These are phyloP conservation scores for Pyrenochaeta sp. DNA, from an alignment of 2,329 filamentous ascomycete species.

Conservation along the genomic window DNA sequence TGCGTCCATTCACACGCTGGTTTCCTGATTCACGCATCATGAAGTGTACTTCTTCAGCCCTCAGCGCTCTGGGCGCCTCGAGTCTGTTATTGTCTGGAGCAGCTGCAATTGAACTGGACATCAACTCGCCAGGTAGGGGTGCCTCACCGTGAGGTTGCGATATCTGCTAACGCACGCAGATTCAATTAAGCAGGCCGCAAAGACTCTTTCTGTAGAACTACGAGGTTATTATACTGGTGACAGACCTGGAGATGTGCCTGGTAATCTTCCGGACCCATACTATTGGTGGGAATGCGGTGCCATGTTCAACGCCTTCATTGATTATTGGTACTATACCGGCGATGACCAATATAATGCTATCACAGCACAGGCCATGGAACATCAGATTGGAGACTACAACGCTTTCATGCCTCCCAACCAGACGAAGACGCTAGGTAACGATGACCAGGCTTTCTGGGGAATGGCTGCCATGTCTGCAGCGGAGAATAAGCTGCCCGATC, in stretches of 20 bases:
- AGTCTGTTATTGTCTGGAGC: constrained; percentile 41
- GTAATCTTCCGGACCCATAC: constrained; percentile 59
- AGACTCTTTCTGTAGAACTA: constrained; percentile 67
- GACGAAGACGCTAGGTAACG: constrained; percentile 63
- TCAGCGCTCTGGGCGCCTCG: constrained; percentile 43
- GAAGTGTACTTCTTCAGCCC: constrained; percentile 46
- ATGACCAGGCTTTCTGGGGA: constrained; percentile 68
- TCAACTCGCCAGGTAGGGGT: constrained; percentile 38
- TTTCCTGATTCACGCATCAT: constrained; percentile 31
- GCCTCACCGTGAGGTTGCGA: background rate
- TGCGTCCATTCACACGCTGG: constrained; percentile 11
- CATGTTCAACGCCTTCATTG: constrained; percentile 51
- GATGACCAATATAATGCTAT: constrained; percentile 51
- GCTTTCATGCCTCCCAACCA: constrained; percentile 83
- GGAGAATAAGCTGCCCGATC: constrained; percentile 58
- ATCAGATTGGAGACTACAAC: constrained; percentile 74
- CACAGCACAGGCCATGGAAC: constrained; percentile 67
- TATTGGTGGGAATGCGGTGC: constrained; percentile 56
- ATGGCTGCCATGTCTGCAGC: constrained; percentile 67
- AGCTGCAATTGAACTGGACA: constrained; percentile 42
- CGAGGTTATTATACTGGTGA: constrained; percentile 74
- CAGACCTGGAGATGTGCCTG: constrained; percentile 65
- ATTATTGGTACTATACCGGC: constrained; percentile 55
- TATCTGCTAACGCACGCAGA: constrained; percentile 53
- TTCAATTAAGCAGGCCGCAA: constrained; percentile 69